Evolutionary conservation across 2,329 filamentous ascomycete species (phyloP).

Genomic region (Aspergillus sp.): DNA sequence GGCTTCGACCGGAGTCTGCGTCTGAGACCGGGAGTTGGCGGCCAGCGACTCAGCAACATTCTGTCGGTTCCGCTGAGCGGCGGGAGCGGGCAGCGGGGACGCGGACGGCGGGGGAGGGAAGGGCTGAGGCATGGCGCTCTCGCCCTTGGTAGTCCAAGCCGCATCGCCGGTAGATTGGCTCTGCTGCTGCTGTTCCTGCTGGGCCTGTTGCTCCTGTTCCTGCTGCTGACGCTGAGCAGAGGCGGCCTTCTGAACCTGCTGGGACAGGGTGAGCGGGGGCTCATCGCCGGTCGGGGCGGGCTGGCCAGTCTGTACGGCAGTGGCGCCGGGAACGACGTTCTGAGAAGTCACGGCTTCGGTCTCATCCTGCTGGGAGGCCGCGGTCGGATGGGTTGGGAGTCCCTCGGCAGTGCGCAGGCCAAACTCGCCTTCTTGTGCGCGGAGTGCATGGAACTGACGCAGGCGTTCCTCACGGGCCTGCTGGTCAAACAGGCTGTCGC

Average conservation of each 20-base stretch:
- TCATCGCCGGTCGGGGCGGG: slow-evolving; percentile 30
- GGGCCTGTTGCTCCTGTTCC: slow-evolving; percentile 26
- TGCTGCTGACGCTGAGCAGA: slow-evolving; percentile 40
- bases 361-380: slow-evolving; percentile 28
- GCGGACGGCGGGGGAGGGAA: slow-evolving; percentile 71
- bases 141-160: slow-evolving; percentile 59
- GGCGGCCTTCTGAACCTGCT: slow-evolving; percentile 77
- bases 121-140: slow-evolving; percentile 63
- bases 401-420: slow-evolving; percentile 38
- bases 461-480: slow-evolving; percentile 64
- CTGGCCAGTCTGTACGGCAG: slow-evolving; percentile 9
- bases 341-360: slow-evolving; percentile 17
- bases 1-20: slow-evolving; percentile 68
- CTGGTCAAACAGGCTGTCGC: slow-evolving; percentile 47
- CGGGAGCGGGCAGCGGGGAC: slow-evolving; percentile 83
- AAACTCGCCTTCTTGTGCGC: slow-evolving; percentile 65
- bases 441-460: slow-evolving; percentile 76
- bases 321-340: slow-evolving; percentile 23
- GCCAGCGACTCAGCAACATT: slow-evolving; percentile 74
- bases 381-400: slow-evolving; percentile 39
- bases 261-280: slow-evolving; percentile 67
- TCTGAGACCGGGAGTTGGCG: slow-evolving; percentile 67
- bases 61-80: slow-evolving; percentile 78
- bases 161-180: slow-evolving; percentile 45
- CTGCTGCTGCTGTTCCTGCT: slow-evolving; percentile 33